Evolutionary conservation across 2,329 filamentous ascomycete genomes (phyloP), one percentile per base, ranked within the genome.

Genomic region (Sclerotinia spermophila): DNA sequence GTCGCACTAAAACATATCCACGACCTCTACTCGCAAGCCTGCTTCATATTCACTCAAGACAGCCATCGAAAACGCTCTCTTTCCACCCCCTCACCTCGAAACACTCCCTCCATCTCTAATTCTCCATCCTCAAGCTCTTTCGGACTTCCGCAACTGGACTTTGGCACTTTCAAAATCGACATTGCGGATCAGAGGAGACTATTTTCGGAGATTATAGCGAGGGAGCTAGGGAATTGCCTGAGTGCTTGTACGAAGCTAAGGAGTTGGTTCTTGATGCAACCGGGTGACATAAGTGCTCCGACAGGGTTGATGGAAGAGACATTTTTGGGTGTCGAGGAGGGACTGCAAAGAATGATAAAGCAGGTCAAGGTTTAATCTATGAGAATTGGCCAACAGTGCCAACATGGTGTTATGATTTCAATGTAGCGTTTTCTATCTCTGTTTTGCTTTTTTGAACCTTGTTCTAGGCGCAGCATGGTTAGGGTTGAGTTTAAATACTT

Each of bases 21-120:
- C 56, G 55, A 68, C 27, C 55, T 68, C 42, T 68, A 68, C 21
- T 38, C 33, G 2, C 67, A 68, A 61, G 67, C 67, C 24, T 68
- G 67, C 40, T 27, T 45, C 30, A 61, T 68, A 17, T 68, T 68
- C 35, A 51, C 44, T 21, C 60, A 48, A 38, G 42, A 64, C 42
- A 21, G 48, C 17, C 21, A 5, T 48, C 30, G 27, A 35, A 64
- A 33, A 2, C 60, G 30, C 30, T 48, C 60, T 17, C 42, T 30
- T 5, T 64, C 60, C 7, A 48, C 2, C 6, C 21, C 30, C 10
- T 64, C 60, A n/a, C 42, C 60, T 4, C 42, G 42, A 17, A 48
- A 48, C 42, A n/a, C 60, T 3, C 27, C 60, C 8, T 62, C 42
- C 6, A 33, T 1, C 10, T 45, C 42, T 5, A 64, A 24, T 64